Conservation (phyloP, 2,329 filamentous ascomycete species). For the Epichloe uncinata region DNA sequence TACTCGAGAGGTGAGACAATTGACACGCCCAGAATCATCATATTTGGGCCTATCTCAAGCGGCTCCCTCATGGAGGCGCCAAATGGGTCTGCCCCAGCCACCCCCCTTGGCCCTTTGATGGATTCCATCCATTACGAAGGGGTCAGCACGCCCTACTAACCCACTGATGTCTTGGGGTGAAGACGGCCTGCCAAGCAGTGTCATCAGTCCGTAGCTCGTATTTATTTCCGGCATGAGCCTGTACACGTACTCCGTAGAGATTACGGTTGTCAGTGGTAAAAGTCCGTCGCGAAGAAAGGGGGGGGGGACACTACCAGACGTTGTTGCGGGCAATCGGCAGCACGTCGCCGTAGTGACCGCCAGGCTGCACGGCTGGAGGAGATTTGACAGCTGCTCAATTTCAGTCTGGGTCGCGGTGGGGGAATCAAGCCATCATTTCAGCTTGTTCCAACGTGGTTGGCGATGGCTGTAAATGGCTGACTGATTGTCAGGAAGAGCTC, state of each 20-base stretch:
- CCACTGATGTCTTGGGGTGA: not conserved
- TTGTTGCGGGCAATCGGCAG: not conserved
- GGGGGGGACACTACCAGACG: no score
- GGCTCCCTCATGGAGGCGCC: not conserved
- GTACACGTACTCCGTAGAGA: not conserved
- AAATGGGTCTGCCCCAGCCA: not conserved
- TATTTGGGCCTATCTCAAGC: not conserved
- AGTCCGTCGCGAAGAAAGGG: no score
- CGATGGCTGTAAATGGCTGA: not conserved
- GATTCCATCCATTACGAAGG: not conserved
- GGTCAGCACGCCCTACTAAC: not conserved
- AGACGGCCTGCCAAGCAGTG: not conserved
- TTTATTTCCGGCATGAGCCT: not conserved
- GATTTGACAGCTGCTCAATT: not conserved
- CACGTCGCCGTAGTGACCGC: not conserved
- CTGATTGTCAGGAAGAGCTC: no score
- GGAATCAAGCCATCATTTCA: not conserved
- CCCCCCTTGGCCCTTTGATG: not conserved
- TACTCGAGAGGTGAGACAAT: conserved; percentile 2
- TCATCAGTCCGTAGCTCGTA: not conserved
- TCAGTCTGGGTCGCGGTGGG: not conserved
- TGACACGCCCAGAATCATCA: not conserved
- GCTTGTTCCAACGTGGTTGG: not conserved
- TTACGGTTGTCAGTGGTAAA: not conserved
- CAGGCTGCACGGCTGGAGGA: not conserved